Conservation (phyloP, 139 green algal genomes). For the Trebouxia sp. region DNA sequence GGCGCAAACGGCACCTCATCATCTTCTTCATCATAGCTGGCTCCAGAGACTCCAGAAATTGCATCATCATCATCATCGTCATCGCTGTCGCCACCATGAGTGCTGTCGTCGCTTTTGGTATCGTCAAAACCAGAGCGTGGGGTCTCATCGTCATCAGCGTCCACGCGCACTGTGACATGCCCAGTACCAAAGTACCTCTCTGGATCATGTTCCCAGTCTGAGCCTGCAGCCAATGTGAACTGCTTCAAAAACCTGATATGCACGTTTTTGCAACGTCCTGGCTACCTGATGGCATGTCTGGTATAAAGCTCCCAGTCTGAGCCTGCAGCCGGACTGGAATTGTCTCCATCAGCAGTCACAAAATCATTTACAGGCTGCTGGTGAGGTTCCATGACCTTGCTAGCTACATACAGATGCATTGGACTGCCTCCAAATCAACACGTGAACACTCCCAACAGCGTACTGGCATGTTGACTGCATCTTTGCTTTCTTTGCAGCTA, state of each 20-base stretch:
- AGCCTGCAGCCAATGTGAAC: not conserved
- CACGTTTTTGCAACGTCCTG: too few species aligned
- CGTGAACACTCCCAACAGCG: too few species aligned
- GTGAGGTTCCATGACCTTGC: too few species aligned
- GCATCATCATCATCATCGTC: slow-evolving; percentile 13
- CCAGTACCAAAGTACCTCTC: slow-evolving; percentile 10
- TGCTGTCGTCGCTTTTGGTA: not conserved
- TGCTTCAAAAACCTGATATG: not conserved
- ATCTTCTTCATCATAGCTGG: not conserved
- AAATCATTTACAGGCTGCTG: too few species aligned
- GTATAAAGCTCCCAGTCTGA: too few species aligned
- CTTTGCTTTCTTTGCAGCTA: too few species aligned
- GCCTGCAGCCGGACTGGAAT: too few species aligned
- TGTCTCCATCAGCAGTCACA: too few species aligned
- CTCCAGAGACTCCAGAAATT: not conserved
- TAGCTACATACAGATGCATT: too few species aligned
- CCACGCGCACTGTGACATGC: not conserved
- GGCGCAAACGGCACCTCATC: slow-evolving; percentile 28
- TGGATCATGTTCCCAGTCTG: slow-evolving; percentile 3
- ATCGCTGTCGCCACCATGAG: not conserved
- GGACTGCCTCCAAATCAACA: too few species aligned
- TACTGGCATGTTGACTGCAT: too few species aligned
- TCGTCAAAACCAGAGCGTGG: not conserved
- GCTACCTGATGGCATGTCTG: too few species aligned
- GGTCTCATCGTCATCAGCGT: not conserved